phyloP scores from a whole-genome alignment of 257 asterid genomes.

The Solanum stenotomum region DNA sequence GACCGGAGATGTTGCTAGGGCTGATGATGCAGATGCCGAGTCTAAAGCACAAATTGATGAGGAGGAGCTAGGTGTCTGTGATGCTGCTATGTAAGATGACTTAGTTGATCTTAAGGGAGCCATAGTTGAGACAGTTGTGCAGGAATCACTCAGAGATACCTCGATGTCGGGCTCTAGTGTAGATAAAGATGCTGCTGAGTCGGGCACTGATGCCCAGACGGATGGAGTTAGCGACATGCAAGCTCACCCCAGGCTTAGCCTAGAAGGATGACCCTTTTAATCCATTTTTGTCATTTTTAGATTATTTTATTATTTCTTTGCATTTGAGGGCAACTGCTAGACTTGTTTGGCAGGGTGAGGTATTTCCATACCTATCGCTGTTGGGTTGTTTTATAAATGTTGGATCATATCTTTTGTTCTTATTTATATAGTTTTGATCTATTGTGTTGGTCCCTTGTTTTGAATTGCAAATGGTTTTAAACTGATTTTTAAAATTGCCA shows the following conservation, averaged over 20 bases:
- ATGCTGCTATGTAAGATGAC: not conserved
- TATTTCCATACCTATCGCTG: not conserved
- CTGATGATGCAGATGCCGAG: not conserved
- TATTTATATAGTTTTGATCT: too few relatives aligned
- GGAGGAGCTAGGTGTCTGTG: not conserved
- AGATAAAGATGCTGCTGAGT: too few relatives aligned
- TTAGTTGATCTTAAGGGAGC: not conserved
- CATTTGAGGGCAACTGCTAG: not conserved
- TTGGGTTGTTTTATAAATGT: not conserved
- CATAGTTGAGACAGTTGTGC: not conserved
- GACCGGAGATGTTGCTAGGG: not conserved
- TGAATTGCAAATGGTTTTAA: not conserved
- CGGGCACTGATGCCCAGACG: not conserved
- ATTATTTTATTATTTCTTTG: too few relatives aligned
- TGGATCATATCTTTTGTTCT: not conserved
- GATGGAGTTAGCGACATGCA: rapidly evolving
- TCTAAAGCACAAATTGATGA: rapidly evolving
- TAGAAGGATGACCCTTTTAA: too few relatives aligned
- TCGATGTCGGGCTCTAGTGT: not conserved
- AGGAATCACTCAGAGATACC: not conserved
- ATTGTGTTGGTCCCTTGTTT: not conserved
- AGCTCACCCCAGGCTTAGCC: not conserved
- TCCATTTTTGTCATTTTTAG: not conserved
- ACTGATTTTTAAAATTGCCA: too few relatives aligned
- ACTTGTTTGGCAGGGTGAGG: not conserved